phyloP scores from a whole-genome alignment of 2,329 filamentous ascomycete species.

The Fusarium graminum region DNA sequence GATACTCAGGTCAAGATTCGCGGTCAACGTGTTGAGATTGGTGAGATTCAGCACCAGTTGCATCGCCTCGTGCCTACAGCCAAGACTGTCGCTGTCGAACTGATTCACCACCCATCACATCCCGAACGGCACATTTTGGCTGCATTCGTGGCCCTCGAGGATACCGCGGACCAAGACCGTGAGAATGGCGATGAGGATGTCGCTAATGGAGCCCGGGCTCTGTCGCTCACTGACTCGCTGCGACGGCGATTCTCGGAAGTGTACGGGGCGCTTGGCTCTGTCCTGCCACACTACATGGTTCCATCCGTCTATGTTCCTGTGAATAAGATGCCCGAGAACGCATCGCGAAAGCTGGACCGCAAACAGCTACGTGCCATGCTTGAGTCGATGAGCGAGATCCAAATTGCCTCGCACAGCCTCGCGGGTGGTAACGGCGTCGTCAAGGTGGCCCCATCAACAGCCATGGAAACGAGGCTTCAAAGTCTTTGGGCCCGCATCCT shows the following conservation, averaged over 20 bases:
- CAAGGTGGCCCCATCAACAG: slow-evolving; percentile 18
- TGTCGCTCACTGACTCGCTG: slow-evolving; percentile 14
- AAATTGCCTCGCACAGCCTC: slow-evolving; percentile 15
- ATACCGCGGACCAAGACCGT: slow-evolving; percentile 9
- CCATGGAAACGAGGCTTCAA: slow-evolving; percentile 16
- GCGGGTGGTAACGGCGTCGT: slow-evolving; percentile 14
- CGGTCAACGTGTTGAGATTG: slow-evolving; percentile 66
- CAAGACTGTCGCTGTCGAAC: slow-evolving; percentile 17
- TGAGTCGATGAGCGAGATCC: slow-evolving; percentile 19
- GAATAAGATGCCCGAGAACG: slow-evolving; percentile 19
- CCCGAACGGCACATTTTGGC: slow-evolving; percentile 19
- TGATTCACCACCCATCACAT: slow-evolving; percentile 13
- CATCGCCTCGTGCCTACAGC: slow-evolving; percentile 15
- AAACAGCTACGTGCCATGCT: slow-evolving; percentile 13
- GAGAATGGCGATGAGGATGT: slow-evolving; percentile 14
- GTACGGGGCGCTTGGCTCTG: slow-evolving; percentile 13
- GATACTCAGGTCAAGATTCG: slow-evolving; percentile 66
- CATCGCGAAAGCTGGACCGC: slow-evolving; percentile 15
- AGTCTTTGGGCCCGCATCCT: slow-evolving; percentile 17
- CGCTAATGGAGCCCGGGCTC: slow-evolving; percentile 13
- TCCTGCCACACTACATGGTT: slow-evolving; percentile 17
- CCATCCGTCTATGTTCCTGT: slow-evolving; percentile 17
- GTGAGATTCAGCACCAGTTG: slow-evolving; percentile 16
- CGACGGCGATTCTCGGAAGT: slow-evolving; percentile 13
- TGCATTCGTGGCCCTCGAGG: slow-evolving; percentile 16